Evolutionary conservation across 169 alveolate genomes (phyloP).

Genomic region (Eimeria tenella): DNA sequence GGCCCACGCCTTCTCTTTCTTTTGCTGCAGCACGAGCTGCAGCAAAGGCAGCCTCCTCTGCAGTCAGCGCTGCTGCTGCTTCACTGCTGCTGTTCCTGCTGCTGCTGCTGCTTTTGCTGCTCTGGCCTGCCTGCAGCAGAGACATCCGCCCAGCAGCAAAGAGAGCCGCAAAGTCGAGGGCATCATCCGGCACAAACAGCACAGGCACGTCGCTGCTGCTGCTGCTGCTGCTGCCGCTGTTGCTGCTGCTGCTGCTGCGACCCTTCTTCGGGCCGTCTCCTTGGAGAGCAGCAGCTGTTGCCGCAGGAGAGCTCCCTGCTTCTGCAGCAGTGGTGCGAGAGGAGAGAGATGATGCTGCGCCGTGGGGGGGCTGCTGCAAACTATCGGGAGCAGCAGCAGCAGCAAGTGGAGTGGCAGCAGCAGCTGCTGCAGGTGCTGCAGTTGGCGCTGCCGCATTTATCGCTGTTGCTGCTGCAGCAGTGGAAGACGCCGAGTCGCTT

Average conservation of each 20-base stretch:
- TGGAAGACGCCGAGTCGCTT: too few relatives aligned
- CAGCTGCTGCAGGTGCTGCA: too few relatives aligned
- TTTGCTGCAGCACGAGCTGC: slow-evolving; percentile 5
- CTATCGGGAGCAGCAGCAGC: too few relatives aligned
- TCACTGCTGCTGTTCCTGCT: background rate
- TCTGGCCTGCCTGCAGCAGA: background rate
- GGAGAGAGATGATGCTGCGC: too few relatives aligned
- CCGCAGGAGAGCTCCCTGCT: too few relatives aligned
- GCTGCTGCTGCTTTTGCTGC: background rate
- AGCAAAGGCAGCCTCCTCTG: background rate
- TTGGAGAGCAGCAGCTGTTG: too few relatives aligned
- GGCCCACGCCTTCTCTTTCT: background rate
- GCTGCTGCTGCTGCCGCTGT: slow-evolving; percentile 13
- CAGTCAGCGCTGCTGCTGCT: slow-evolving; percentile 17
- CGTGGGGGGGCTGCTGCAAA: too few relatives aligned
- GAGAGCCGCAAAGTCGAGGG: background rate
- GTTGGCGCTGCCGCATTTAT: too few relatives aligned
- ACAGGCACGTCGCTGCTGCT: background rate
- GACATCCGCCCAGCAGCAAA: slow-evolving; percentile 7
- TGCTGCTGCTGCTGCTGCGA: slow-evolving; percentile 7
- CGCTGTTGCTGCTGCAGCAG: too few relatives aligned
- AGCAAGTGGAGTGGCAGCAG: too few relatives aligned
- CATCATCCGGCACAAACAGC: background rate
- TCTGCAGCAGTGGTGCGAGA: too few relatives aligned
- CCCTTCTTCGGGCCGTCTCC: background rate